Conservation (phyloP, 257 asterid genomes). For the Haberlea rhodopensis region DNA sequence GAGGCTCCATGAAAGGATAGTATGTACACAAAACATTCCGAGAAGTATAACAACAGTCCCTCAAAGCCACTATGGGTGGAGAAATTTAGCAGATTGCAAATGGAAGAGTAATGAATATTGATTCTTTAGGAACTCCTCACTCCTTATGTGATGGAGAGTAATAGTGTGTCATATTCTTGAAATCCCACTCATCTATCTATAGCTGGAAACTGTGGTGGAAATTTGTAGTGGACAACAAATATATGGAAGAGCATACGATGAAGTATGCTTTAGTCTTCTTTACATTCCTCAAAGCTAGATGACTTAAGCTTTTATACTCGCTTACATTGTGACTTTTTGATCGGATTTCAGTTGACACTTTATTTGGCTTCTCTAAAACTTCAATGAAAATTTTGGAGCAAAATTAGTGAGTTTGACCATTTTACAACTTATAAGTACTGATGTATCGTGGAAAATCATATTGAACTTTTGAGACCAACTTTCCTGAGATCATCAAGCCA, state of each 20-base stretch:
- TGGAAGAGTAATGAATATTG: too few relatives aligned
- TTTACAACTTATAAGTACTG: constrained; percentile 1
- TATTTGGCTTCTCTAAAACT: constrained; percentile 3
- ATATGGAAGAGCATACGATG: constrained; percentile 23
- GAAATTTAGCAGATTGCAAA: too few relatives aligned
- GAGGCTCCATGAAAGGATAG: too few relatives aligned
- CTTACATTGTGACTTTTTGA: constrained; percentile 5
- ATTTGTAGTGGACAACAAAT: constrained; percentile 22
- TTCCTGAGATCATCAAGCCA: background rate
- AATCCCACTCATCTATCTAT: constrained; percentile 21
- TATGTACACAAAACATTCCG: too few relatives aligned
- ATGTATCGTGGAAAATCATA: constrained; percentile 7
- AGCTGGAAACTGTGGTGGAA: constrained; percentile 26
- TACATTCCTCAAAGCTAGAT: constrained; percentile 3
- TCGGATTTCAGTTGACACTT: background rate
- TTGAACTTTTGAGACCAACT: background rate
- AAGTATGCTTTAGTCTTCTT: constrained; percentile 5
- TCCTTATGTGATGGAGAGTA: constrained; percentile 12
- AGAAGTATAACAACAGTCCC: too few relatives aligned
- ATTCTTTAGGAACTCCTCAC: constrained; percentile 6
- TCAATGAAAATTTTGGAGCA: constrained; percentile 7
- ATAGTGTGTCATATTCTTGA: constrained; percentile 12
- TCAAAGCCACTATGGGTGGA: too few relatives aligned
- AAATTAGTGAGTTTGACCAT: constrained; percentile 1
- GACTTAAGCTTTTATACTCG: constrained; percentile 8